Percentiles rank a stretch among this genome's conserved stretches.
Conservation (phyloP, 75 land plant species). For the Selaginella tamariscina region DNA sequence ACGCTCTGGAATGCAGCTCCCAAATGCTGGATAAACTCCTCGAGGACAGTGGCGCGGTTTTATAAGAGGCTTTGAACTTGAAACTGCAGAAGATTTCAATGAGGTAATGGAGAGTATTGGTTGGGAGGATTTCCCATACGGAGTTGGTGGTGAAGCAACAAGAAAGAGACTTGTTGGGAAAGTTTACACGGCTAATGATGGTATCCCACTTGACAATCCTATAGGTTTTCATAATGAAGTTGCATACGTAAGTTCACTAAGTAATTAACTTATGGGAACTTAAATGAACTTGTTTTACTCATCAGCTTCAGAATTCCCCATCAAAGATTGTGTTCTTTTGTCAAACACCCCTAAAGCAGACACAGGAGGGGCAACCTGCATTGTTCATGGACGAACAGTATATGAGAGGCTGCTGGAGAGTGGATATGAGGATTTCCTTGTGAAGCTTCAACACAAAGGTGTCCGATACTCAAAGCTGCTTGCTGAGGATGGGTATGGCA, state of each 20-base stretch:
- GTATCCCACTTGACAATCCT: conserved; percentile 16
- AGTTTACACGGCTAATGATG: conserved; percentile 40
- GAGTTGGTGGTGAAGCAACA: conserved; percentile 23
- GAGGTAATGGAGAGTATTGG: conserved; percentile 26
- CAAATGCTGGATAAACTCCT: no score
- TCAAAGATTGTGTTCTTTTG: conserved; percentile 17
- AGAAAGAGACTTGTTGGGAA: conserved; percentile 19
- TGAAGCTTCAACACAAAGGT: not conserved
- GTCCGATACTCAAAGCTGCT: not conserved
- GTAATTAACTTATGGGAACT: no score
- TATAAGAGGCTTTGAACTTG: conserved; percentile 29
- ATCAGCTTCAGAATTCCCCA: conserved; percentile 20
- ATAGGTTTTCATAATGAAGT: conserved; percentile 41
- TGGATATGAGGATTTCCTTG: not conserved
- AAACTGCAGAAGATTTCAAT: conserved; percentile 24
- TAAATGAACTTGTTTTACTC: no score
- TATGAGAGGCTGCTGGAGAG: not conserved
- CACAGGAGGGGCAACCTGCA: not conserved
- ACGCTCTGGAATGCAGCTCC: no score
- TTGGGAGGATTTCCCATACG: conserved; percentile 33
- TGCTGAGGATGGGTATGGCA: not conserved
- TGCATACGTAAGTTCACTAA: conserved; percentile 37
- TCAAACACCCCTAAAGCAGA: conserved; percentile 17
- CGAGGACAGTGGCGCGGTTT: conserved; percentile 29
- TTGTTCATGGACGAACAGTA: not conserved